A percentile compares a stretch with the other conserved stretches of the same genome.
These are phyloP conservation scores for Rhodamnia argentea DNA, from an alignment of 345 rosid genomes.

Conservation along the genomic window DNA sequence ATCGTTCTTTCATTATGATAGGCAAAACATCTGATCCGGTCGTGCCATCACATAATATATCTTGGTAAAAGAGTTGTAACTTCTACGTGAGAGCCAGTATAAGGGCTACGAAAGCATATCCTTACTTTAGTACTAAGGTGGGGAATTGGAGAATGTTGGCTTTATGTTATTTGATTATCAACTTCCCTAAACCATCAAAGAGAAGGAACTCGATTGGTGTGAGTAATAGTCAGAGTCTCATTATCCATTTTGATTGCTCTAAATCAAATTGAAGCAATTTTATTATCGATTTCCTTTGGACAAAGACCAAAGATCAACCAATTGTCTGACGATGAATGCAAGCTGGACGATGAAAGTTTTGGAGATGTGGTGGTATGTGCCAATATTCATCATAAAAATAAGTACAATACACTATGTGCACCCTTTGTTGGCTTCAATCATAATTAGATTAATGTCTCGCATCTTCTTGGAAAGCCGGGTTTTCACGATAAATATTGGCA, in stretches of 20 bases:
- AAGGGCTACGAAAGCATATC: neutral
- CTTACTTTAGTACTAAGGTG: neutral
- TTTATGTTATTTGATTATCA: neutral
- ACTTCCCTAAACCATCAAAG: neutral
- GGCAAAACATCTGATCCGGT: neutral
- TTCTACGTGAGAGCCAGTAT: neutral
- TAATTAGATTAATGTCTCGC: neutral
- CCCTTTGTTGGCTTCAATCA: slow-evolving; percentile 1
- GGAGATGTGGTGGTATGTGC: neutral
- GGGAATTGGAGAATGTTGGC: neutral
- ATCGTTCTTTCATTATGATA: neutral
- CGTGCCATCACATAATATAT: neutral
- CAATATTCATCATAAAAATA: neutral
- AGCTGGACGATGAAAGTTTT: neutral
- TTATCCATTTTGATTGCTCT: neutral
- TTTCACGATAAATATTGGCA: neutral
- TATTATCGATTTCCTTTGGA: neutral
- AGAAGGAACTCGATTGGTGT: neutral
- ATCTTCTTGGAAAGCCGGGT: neutral
- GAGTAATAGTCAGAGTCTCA: neutral
- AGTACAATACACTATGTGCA: neutral
- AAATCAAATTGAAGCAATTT: neutral
- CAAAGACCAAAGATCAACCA: neutral
- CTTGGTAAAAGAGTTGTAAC: neutral
- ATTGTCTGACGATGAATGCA: neutral